Evolutionary conservation across 306 rosid genomes (phyloP).

Genomic region (Sophora flavescens): DNA sequence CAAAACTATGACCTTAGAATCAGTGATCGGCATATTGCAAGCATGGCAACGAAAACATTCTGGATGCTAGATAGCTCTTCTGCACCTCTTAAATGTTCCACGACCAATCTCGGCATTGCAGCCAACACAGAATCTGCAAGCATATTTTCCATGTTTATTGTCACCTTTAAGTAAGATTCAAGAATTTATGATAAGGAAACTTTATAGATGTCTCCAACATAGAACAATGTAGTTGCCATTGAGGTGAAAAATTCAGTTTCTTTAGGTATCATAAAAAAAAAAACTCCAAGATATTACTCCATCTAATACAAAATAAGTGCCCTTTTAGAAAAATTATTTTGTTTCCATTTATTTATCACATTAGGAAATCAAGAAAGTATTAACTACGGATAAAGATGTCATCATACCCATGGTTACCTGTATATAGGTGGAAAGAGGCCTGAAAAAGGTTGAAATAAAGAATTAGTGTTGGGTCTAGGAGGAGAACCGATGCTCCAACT

Average conservation of each 20-base stretch:
- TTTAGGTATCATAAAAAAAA: slow-evolving; percentile 1
- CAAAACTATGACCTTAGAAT: slow-evolving; percentile 71
- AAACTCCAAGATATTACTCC: slow-evolving; percentile 4
- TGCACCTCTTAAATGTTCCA: slow-evolving; percentile 80
- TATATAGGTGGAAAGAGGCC: slow-evolving; percentile 62
- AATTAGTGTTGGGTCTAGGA: slow-evolving; percentile 60
- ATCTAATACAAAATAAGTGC: no score
- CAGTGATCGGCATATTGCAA: slow-evolving; percentile 88
- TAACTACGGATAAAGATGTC: slow-evolving; percentile 32
- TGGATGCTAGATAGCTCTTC: slow-evolving; percentile 92
- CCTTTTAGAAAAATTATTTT: no score
- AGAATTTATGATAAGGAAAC: slow-evolving; percentile 30
- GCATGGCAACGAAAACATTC: slow-evolving; percentile 81
- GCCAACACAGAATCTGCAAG: slow-evolving; percentile 87
- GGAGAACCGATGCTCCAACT: slow-evolving; percentile 72
- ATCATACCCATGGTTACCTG: slow-evolving; percentile 65
- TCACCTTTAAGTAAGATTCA: slow-evolving; percentile 6
- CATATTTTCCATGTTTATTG: slow-evolving; percentile 43
- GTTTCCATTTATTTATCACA: no score
- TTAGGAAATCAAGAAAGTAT: no score
- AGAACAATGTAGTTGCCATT: not conserved
- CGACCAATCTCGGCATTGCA: slow-evolving; percentile 82
- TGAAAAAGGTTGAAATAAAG: slow-evolving; percentile 65
- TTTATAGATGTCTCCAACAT: slow-evolving; percentile 8
- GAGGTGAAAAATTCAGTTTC: slow-evolving; percentile 25